Base-by-base conservation (phyloP, 768 basidiomycete genomes). In the Xerocomellus dryophilus region DNA sequence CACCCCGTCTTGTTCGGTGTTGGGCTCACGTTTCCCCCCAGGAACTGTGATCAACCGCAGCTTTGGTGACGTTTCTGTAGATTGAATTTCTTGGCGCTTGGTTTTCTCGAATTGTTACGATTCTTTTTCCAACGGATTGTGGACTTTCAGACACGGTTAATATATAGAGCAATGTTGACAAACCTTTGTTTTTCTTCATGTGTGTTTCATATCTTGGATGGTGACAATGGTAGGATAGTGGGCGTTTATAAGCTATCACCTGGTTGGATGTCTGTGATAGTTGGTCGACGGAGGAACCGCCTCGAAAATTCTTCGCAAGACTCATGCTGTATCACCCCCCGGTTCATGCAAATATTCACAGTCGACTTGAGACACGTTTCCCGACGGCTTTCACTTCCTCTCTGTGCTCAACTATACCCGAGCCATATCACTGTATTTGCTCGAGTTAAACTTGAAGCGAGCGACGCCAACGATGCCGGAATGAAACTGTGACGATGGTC, bases 21-120 rank as follows among this genome's bases (percentile, higher is more conserved):
- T 3, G 42, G 40, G 9, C 54, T 61, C 27, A 62, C 36, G 2
- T 32, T 31, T 29, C 8, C 47, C 2, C 20, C 36, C 32, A 73
- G 72, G 72, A 73, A 46, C 51, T 73, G 47, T 73, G 41, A 72
- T 23, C 48, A 48, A 47, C 53, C 43, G 38, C 49, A 31, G 14
- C 38, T 42, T 39, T 47, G 35, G 41, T 35, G 42, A 45, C 25
- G 14, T 47, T 53, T 40, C 25, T 5, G 14, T 51, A 43, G 46
- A 57, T 52, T 43, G 51, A 32, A 34, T 52, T 40, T 50, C 41
- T 55, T 41, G 32, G 27, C 44, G 47, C 46, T 51, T 54, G 39
- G 43, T 51, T 51, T 54, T 53, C 23, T 45, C 21, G 35, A n/a
- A 27, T 32, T 49, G 17, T 35, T 17, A 45, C 40, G 35, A 32